A percentile compares a stretch with the other conserved stretches of the same genome.
These are phyloP conservation scores for Mrakia frigida DNA, from an alignment of 768 basidiomycete species.

Conservation along the genomic window DNA sequence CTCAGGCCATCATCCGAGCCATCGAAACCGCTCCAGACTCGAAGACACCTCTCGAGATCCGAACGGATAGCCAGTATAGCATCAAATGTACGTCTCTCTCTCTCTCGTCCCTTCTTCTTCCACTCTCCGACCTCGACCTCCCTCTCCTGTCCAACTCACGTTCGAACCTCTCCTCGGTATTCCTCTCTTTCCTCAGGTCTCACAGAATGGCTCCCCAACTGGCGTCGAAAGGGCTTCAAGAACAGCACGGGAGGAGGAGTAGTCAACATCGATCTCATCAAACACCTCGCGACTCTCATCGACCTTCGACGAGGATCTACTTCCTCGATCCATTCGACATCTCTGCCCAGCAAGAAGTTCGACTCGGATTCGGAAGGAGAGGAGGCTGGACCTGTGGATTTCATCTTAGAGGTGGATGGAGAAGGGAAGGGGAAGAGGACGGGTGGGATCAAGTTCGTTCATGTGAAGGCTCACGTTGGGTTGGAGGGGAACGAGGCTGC, in stretches of 20 bases:
- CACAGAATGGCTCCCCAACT: slow-evolving; percentile 20
- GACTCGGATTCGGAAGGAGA: slow-evolving; percentile 1
- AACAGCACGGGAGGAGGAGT: neutral
- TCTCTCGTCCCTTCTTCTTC: neutral
- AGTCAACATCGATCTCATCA: slow-evolving; percentile 24
- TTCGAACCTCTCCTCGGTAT: too few relatives aligned
- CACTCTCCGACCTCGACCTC: too few relatives aligned
- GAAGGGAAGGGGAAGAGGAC: neutral
- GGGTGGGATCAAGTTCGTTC: slow-evolving; percentile 8
- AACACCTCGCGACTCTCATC: slow-evolving; percentile 23
- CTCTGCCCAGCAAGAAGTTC: neutral
- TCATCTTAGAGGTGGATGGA: too few relatives aligned
- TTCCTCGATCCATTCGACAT: neutral
- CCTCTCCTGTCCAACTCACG: too few relatives aligned
- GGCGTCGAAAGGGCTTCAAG: slow-evolving; percentile 12
- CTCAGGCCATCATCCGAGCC: slow-evolving; percentile 27
- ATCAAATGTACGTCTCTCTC: slow-evolving; percentile 16
- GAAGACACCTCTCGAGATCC: slow-evolving; percentile 23
- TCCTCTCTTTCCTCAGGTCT: neutral
- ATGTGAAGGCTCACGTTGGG: neutral
- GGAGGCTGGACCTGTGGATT: neutral
- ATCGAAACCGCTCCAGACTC: slow-evolving; percentile 26
- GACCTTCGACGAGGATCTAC: slow-evolving; percentile 13
- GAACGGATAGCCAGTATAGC: slow-evolving; percentile 21
- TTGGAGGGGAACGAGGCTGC: slow-evolving; percentile 3